These are phyloP conservation scores for Schrenkiella parvula DNA, from an alignment of 345 rosid species.

Conservation along the genomic window DNA sequence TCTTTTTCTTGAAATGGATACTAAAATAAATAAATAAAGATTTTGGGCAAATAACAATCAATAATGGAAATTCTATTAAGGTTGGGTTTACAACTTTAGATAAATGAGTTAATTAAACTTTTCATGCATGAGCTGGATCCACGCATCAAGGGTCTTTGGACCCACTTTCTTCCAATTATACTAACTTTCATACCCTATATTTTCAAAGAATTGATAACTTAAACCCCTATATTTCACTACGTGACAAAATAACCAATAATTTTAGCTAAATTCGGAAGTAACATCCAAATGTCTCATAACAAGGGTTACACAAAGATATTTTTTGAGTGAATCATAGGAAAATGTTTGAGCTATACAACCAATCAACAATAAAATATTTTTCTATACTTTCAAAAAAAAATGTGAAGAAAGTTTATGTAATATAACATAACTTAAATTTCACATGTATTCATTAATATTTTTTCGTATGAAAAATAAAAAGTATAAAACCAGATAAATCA, in stretches of 20 bases:
- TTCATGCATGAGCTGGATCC: conserved; percentile 82
- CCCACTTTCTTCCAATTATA: conserved; percentile 42
- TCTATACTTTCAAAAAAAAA: too few relatives aligned
- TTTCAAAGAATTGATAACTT: not conserved
- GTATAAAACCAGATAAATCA: too few relatives aligned
- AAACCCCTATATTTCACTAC: not conserved
- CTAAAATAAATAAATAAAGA: not conserved
- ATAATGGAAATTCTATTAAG: conserved; percentile 9
- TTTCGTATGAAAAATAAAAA: too few relatives aligned
- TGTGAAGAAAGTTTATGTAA: too few relatives aligned
- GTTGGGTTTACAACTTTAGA: conserved; percentile 15
- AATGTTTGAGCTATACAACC: not conserved
- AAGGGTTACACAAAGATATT: too few relatives aligned
- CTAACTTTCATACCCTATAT: not conserved
- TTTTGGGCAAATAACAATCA: not conserved
- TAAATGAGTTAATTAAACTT: conserved; percentile 40
- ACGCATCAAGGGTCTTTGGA: conserved; percentile 48
- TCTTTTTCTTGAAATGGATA: not conserved
- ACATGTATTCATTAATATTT: too few relatives aligned
- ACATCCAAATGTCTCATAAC: not conserved
- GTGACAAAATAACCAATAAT: not conserved
- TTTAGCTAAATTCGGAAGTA: not conserved
- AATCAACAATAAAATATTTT: too few relatives aligned
- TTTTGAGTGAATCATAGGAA: not conserved
- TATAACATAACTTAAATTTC: too few relatives aligned